phyloP scores from a whole-genome alignment of 139 green algal genomes.

The Closterium sp. region DNA sequence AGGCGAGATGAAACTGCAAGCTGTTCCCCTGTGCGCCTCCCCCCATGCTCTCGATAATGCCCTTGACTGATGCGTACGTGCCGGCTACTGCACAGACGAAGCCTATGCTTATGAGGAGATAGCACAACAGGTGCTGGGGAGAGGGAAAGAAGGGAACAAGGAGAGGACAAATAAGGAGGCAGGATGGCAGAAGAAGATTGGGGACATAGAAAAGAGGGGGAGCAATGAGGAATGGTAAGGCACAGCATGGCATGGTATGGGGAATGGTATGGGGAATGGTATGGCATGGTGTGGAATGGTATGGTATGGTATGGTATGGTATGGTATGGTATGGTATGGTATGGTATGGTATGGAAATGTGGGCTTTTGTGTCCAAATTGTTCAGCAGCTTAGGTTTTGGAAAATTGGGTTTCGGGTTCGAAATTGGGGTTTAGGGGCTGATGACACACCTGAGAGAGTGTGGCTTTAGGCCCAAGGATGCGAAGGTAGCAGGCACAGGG shows the following conservation, averaged over 20 bases:
- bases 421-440: neutral
- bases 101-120: neutral
- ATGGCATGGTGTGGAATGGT: neutral
- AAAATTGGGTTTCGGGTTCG: too few species aligned
- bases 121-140: neutral
- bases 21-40: neutral
- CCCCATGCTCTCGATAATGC: neutral
- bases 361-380: too few species aligned
- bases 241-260: too few species aligned
- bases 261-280: neutral
- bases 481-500: slow-evolving; percentile 42
- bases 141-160: neutral
- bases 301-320: neutral
- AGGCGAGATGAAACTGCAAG: neutral
- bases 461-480: neutral
- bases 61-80: neutral
- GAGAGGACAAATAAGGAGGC: neutral
- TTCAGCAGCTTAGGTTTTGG: too few species aligned
- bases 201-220: too few species aligned
- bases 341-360: neutral
- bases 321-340: neutral
- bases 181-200: neutral
- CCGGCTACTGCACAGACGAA: neutral
- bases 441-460: neutral
- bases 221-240: too few species aligned